A percentile compares a stretch with the other conserved stretches of the same genome.
phyloP scores from a whole-genome alignment of 169 alveolate genomes.

The Cryptosporidium viatorum region DNA sequence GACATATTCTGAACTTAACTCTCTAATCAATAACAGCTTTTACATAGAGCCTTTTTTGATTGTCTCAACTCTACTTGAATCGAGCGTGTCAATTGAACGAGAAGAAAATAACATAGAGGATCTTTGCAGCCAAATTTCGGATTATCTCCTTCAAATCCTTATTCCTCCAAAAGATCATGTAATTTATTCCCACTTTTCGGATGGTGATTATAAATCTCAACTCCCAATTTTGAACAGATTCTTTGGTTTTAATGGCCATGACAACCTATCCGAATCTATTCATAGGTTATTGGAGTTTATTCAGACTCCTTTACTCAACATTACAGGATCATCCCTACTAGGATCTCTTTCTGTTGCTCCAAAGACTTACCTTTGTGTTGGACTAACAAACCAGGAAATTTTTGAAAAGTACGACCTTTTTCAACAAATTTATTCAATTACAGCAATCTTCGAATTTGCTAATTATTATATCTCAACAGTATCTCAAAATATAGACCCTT shows the following conservation, averaged over 20 bases:
- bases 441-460: slow-evolving; percentile 51
- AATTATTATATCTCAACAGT: background rate
- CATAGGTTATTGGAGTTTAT: slow-evolving; percentile 30
- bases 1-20: slow-evolving; percentile 15
- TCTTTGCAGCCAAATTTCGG: slow-evolving; percentile 40
- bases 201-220: background rate
- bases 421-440: slow-evolving; percentile 55
- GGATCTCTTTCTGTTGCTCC: slow-evolving; percentile 49
- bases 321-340: slow-evolving; percentile 22
- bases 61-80: slow-evolving; percentile 8
- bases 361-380: slow-evolving; percentile 10
- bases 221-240: slow-evolving; percentile 30
- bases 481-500: slow-evolving; percentile 1
- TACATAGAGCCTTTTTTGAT: slow-evolving; percentile 25
- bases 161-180: slow-evolving; percentile 45
- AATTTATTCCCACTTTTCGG: background rate
- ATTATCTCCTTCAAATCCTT: slow-evolving; percentile 49
- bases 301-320: slow-evolving; percentile 23
- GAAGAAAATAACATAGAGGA: slow-evolving; percentile 5
- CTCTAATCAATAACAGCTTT: slow-evolving; percentile 1
- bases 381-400: slow-evolving; percentile 34
- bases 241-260: slow-evolving; percentile 13
- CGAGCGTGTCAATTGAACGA: background rate
- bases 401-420: slow-evolving; percentile 50
- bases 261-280: slow-evolving; percentile 27